These are phyloP conservation scores for Penstemon davidsonii DNA, from an alignment of 257 asterid species.

Conservation along the genomic window DNA sequence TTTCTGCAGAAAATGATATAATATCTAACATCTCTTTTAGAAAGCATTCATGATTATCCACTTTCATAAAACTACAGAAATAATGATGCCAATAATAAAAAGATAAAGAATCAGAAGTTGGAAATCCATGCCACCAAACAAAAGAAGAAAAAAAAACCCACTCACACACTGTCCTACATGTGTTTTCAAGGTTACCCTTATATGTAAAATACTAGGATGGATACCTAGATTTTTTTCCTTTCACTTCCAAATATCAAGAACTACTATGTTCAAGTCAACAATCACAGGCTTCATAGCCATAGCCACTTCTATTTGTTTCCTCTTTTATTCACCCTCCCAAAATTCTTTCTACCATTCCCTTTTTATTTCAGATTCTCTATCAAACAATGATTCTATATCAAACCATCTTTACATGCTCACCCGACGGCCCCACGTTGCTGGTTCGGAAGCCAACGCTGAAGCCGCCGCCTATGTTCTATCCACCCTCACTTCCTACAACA, in stretches of 20 bases:
- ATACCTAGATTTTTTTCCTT: neutral
- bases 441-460: constrained; percentile 71
- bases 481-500: constrained; percentile 52
- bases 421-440: constrained; percentile 78
- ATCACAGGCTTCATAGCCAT: constrained; percentile 38
- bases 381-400: constrained; percentile 61
- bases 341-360: constrained; percentile 60
- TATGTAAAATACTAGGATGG: neutral
- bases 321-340: constrained; percentile 32
- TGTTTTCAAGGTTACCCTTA: neutral
- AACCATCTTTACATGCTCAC: constrained; percentile 64
- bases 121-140: constrained; percentile 16
- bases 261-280: constrained; percentile 37
- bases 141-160: neutral
- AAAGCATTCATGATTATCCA: neutral
- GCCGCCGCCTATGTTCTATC: constrained; percentile 76
- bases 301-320: constrained; percentile 38
- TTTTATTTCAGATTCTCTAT: constrained; percentile 48
- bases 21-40: neutral
- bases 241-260: neutral
- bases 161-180: neutral
- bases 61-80: neutral
- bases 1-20: constrained; percentile 15
- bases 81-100: neutral
- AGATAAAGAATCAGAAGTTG: neutral